phyloP scores from a whole-genome alignment of 1,284 basidiomycete species.

The Coniferiporia sulphurascens region DNA sequence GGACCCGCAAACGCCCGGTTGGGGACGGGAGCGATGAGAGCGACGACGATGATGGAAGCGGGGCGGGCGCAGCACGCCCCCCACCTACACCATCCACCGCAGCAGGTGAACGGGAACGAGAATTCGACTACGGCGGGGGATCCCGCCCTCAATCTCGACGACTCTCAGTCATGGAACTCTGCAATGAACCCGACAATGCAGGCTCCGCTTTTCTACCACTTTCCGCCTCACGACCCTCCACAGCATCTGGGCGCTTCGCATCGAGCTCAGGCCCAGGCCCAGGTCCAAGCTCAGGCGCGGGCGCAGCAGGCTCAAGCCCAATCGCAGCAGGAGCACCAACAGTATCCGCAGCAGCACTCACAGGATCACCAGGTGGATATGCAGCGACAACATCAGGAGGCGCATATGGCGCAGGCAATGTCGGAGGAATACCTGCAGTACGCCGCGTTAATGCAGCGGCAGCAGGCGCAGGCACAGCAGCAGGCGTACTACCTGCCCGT shows the following conservation, averaged over 20 bases:
- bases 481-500: conserved; percentile 26
- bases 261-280: conserved; percentile 38
- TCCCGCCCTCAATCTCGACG: conserved; percentile 70
- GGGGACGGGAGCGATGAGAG: conserved; percentile 3
- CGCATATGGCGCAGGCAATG: conserved; percentile 9
- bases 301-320: conserved; percentile 11
- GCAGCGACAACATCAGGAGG: neutral
- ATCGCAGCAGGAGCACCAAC: too few relatives aligned
- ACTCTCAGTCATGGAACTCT: conserved; percentile 80
- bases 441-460: conserved; percentile 24
- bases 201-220: conserved; percentile 20
- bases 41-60: conserved; percentile 27
- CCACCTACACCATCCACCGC: conserved; percentile 26
- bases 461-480: conserved; percentile 20
- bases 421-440: conserved; percentile 6
- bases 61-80: conserved; percentile 17
- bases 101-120: conserved; percentile 25
- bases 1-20: conserved; percentile 9
- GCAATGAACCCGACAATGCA: conserved; percentile 51
- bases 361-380: conserved; percentile 1
- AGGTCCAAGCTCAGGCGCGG: conserved; percentile 30
- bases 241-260: conserved; percentile 45
- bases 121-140: conserved; percentile 53
- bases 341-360: conserved; percentile 1
- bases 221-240: conserved; percentile 39